These are phyloP conservation scores for Globisporangium ultimum DNA, from an alignment of 352 stramenopile genomes.

Conservation along the genomic window DNA sequence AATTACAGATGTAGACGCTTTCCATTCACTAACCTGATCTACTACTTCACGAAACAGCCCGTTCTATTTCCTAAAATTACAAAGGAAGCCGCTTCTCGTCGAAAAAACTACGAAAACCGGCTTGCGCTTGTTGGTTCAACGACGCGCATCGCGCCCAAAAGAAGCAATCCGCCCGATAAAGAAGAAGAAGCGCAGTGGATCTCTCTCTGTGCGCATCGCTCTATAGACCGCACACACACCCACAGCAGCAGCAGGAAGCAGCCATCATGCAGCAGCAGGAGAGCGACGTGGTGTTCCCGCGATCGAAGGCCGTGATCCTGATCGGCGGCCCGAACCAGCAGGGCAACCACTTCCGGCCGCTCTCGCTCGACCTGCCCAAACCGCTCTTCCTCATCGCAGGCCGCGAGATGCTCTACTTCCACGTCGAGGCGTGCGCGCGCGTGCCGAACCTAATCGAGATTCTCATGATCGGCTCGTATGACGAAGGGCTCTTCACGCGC, in stretches of 20 bases:
- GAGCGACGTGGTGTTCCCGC: conserved; percentile 58
- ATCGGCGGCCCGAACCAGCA: conserved; percentile 85
- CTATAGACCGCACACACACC: too few species aligned
- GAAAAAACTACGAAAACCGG: not conserved
- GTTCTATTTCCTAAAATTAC: too few species aligned
- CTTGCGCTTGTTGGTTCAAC: not conserved
- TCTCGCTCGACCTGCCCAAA: conserved; percentile 85
- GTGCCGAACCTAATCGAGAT: conserved; percentile 86
- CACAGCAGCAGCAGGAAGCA: conserved; percentile 4
- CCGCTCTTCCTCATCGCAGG: conserved; percentile 85
- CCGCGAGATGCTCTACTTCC: conserved; percentile 87
- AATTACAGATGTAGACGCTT: not conserved
- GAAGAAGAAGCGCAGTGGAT: not conserved
- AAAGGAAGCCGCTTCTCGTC: not conserved
- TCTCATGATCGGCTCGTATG: conserved; percentile 87
- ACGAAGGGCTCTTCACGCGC: conserved; percentile 84
- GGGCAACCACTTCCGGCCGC: conserved; percentile 84
- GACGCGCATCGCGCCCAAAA: not conserved
- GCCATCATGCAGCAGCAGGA: conserved; percentile 3
- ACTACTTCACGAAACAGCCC: too few species aligned
- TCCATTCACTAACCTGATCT: not conserved
- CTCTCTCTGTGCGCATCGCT: not conserved
- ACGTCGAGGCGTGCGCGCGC: conserved; percentile 80
- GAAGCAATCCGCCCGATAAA: not conserved
- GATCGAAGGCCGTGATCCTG: conserved; percentile 85